These are phyloP conservation scores for Tricholoma sp. DNA, from an alignment of 768 basidiomycete species.

Conservation along the genomic window DNA sequence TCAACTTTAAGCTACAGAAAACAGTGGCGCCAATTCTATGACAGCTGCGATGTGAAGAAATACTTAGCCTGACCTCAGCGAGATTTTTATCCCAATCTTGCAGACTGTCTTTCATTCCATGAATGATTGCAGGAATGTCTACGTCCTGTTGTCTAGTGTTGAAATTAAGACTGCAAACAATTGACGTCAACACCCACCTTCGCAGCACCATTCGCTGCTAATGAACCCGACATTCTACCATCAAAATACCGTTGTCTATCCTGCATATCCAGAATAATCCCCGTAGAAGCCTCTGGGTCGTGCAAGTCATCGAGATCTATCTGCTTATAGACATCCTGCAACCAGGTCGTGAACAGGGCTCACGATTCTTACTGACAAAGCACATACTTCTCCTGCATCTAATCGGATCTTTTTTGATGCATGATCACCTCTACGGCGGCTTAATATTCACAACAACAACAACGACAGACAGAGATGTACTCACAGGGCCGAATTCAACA, in stretches of 20 bases:
- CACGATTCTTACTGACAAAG: background rate
- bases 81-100: slow-evolving; percentile 55
- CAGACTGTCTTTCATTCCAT: slow-evolving; percentile 42
- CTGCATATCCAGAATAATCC: slow-evolving; percentile 84
- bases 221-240: slow-evolving; percentile 41
- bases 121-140: slow-evolving; percentile 44
- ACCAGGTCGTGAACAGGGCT: background rate
- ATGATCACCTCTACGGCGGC: slow-evolving; percentile 43
- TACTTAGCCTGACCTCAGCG: slow-evolving; percentile 39
- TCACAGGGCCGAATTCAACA: slow-evolving; percentile 77
- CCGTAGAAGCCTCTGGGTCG: slow-evolving; percentile 56
- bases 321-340: slow-evolving; percentile 38
- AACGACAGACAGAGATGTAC: slow-evolving; percentile 5
- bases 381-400: slow-evolving; percentile 36
- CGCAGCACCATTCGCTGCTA: slow-evolving; percentile 21
- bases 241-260: slow-evolving; percentile 82
- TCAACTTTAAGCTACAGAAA: slow-evolving; percentile 58
- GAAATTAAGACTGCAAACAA: background rate
- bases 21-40: background rate
- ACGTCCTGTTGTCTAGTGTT: slow-evolving; percentile 29
- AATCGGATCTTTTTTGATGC: slow-evolving; percentile 58
- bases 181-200: slow-evolving; percentile 18
- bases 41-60: background rate
- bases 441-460: no score
- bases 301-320: slow-evolving; percentile 87